These are phyloP conservation scores for Stagonosporopsis rhizophila DNA, from an alignment of 2,329 filamentous ascomycete genomes.

Conservation along the genomic window DNA sequence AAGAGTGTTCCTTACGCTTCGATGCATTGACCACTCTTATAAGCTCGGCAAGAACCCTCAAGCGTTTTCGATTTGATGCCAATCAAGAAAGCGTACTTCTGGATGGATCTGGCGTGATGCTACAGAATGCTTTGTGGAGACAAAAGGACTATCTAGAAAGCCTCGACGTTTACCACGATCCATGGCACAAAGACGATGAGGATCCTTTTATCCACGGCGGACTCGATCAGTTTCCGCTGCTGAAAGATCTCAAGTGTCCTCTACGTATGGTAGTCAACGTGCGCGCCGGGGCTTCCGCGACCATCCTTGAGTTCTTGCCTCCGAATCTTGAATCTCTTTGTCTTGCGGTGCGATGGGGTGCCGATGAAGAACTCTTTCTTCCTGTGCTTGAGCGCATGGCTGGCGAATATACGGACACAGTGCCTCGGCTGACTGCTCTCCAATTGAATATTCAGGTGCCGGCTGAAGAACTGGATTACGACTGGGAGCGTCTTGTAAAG, in stretches of 20 bases:
- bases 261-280: constrained; percentile 19
- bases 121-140: constrained; percentile 13
- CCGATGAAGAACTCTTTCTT: constrained; percentile 15
- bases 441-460: constrained; percentile 11
- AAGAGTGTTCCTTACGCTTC: constrained; percentile 19
- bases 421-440: constrained; percentile 19
- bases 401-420: constrained; percentile 2
- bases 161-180: constrained; percentile 15
- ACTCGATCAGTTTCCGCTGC: constrained; percentile 18
- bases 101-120: background rate
- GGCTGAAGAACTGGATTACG: constrained; percentile 11
- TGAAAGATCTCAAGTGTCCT: constrained; percentile 24
- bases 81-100: constrained; percentile 8
- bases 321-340: constrained; percentile 18
- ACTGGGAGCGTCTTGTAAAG: constrained; percentile 21
- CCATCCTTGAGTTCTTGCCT: constrained; percentile 24
- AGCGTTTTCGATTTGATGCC: constrained; percentile 23
- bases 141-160: constrained; percentile 25
- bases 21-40: constrained; percentile 25
- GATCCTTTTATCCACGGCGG: constrained; percentile 6
- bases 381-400: constrained; percentile 26
- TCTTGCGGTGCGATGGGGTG: constrained; percentile 10
- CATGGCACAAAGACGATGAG: constrained; percentile 1
- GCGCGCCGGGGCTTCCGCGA: constrained; percentile 4
- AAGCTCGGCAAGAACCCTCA: constrained; percentile 23